Evolutionary conservation across 2,329 filamentous ascomycete species (phyloP).

Genomic region (Neocucurbitaria cava): DNA sequence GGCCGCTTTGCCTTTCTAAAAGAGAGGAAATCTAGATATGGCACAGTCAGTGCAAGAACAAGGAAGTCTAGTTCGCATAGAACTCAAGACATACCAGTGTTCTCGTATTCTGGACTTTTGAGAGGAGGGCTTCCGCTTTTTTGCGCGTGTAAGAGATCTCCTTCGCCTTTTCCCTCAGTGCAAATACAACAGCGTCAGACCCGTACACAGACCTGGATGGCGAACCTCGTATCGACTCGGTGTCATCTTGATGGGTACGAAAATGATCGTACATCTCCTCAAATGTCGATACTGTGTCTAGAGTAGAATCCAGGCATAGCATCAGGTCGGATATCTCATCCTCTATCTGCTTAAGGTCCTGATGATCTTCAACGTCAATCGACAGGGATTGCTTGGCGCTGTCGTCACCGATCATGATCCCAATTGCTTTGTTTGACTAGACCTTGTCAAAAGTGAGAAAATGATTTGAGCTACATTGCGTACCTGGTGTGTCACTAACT

Average conservation of each 20-base stretch:
- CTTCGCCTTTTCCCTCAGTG: slow-evolving; percentile 11
- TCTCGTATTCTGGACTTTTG: slow-evolving; percentile 21
- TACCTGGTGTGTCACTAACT: slow-evolving; percentile 6
- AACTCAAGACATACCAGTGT: slow-evolving; percentile 9
- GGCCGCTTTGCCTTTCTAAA: slow-evolving; percentile 21
- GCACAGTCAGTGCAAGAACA: background rate
- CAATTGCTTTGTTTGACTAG: slow-evolving; percentile 23
- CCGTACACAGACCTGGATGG: background rate
- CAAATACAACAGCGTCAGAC: slow-evolving; percentile 11
- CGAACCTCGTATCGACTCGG: background rate
- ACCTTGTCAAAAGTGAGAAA: background rate
- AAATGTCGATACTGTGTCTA: slow-evolving; percentile 23
- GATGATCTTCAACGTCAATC: slow-evolving; percentile 24
- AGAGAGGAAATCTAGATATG: slow-evolving; percentile 24
- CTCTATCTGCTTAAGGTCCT: slow-evolving; percentile 28
- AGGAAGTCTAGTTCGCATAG: background rate
- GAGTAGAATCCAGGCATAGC: slow-evolving; percentile 27
- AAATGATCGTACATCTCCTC: slow-evolving; percentile 21
- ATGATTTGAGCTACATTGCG: background rate
- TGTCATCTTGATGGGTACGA: background rate
- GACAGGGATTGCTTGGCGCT: slow-evolving; percentile 13
- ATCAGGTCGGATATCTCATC: slow-evolving; percentile 24
- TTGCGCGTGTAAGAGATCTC: slow-evolving; percentile 18
- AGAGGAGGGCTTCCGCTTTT: slow-evolving; percentile 17
- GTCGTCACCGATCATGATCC: slow-evolving; percentile 11